Base-by-base conservation (phyloP, 2,329 filamentous ascomycete species). In the Fusarium sp. region DNA sequence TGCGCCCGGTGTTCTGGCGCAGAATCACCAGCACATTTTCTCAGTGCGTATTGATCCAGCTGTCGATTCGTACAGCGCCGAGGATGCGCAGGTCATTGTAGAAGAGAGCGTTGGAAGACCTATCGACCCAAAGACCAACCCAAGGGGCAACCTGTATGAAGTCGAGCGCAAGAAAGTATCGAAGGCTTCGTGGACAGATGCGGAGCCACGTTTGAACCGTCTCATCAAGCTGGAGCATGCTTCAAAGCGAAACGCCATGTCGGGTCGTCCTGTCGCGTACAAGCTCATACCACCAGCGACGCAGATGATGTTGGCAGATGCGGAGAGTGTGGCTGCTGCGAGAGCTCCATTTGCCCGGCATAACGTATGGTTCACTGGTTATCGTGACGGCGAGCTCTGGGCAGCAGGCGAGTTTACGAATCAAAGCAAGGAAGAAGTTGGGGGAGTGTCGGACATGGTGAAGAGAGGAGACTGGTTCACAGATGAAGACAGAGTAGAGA, bases 11-110 rank as follows among this genome's bases (percentile, higher is more conserved):
- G 86, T 89, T 2, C 80, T 92, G 7, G 90, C 90, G 0, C 88
- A 89, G 68, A 89, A 91, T 77, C 90, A 92, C 72, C 90, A 92
- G 76, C 90, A 92, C 79, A 83, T 92, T 53, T 92, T 92, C 76
- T 85, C 49, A 37, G 78, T 89, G 47, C 84, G 90, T 2, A 86
- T 92, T 56, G 89, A 92, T 71, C 89, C 89, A 0, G 87, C 86
- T 20, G 83, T 91, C 37, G 88, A 91, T 67, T 76, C 85, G 72
- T 73, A 53, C n/a, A n/a, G 14, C 11, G 23, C 34, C 13, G 23
- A 28, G 23, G 75, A 81, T 20, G 90, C 88, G 66, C 84, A 83
- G 0, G 79, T 90, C 16, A 77, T 81, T 2, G 71, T 81, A 7
- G 80, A 83, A 60, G 81, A 83, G 75, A 81, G 75, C 47, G 70